Percentiles rank a stretch among this genome's conserved stretches.
Conservation (phyloP, 768 basidiomycete genomes). For the Cystofilobasidium macerans region DNA sequence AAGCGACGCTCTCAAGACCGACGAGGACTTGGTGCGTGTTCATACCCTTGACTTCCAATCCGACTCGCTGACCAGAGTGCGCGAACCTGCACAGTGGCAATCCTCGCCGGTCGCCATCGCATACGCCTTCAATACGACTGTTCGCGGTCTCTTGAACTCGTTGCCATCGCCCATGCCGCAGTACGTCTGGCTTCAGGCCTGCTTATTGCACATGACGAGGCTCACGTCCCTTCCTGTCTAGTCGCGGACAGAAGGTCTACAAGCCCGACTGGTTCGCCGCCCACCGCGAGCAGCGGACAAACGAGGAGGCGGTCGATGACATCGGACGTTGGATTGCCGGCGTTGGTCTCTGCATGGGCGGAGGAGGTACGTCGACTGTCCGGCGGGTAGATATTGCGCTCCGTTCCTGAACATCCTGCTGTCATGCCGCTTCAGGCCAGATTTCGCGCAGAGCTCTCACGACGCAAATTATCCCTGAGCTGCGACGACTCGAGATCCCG, state of each 20-base stretch:
- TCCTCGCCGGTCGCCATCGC: constrained; percentile 19
- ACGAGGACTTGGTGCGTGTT: constrained; percentile 37
- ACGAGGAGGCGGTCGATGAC: constrained; percentile 28
- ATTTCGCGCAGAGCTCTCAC: background rate
- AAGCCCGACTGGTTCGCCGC: constrained; percentile 66
- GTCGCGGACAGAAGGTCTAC: constrained; percentile 58
- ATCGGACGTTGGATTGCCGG: constrained; percentile 28
- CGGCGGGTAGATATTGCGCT: background rate
- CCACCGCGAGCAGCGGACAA: constrained; percentile 29
- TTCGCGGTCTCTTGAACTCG: constrained; percentile 72
- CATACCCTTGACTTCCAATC: background rate
- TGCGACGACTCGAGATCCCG: constrained; percentile 14
- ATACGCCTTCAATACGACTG: constrained; percentile 72
- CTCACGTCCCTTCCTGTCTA: background rate
- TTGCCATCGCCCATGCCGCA: constrained; percentile 77
- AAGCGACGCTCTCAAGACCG: constrained; percentile 37
- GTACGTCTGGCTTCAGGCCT: constrained; percentile 31
- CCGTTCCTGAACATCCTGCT: background rate
- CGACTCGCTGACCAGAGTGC: background rate
- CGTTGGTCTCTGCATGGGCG: background rate
- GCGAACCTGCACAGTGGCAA: constrained; percentile 27
- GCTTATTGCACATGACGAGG: too few relatives aligned
- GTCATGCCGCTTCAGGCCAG: background rate
- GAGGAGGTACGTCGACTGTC: background rate
- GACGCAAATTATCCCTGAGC: constrained; percentile 15